Conservation (phyloP, 2,329 filamentous ascomycete genomes). For the Cryphonectria naterciae region DNA sequence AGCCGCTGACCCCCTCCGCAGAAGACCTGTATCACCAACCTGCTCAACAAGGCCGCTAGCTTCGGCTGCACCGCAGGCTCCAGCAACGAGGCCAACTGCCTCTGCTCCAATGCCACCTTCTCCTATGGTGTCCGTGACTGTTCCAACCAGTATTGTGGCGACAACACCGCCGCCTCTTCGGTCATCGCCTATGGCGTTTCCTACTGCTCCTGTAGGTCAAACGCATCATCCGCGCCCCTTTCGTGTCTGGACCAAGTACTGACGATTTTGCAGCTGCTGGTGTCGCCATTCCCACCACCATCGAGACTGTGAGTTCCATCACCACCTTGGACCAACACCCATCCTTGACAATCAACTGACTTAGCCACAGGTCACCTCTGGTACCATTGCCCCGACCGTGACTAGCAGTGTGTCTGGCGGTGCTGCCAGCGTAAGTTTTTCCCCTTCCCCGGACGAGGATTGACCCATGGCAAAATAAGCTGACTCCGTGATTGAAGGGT, state of each 20-base stretch:
- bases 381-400: constrained; percentile 32
- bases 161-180: constrained; percentile 39
- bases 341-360: constrained; percentile 1
- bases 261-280: constrained; percentile 38
- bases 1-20: constrained; percentile 34
- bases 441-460: constrained; percentile 5
- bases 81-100: constrained; percentile 46
- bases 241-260: constrained; percentile 28
- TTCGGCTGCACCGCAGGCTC: constrained; percentile 47
- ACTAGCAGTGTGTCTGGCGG: constrained; percentile 24
- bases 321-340: not conserved
- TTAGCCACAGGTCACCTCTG: constrained; percentile 23
- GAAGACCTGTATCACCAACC: constrained; percentile 55
- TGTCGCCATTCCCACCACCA: constrained; percentile 41
- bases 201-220: constrained; percentile 44
- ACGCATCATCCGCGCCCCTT: too few species aligned
- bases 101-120: constrained; percentile 53
- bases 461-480: not conserved
- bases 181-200: constrained; percentile 45
- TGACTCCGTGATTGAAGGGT: constrained; percentile 10
- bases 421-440: constrained; percentile 17
- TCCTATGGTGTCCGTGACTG: constrained; percentile 57
- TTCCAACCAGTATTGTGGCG: constrained; percentile 47
- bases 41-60: constrained; percentile 49
- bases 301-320: constrained; percentile 30